Conservation (phyloP, 2,329 filamentous ascomycete genomes). For the Penicillium sp. region DNA sequence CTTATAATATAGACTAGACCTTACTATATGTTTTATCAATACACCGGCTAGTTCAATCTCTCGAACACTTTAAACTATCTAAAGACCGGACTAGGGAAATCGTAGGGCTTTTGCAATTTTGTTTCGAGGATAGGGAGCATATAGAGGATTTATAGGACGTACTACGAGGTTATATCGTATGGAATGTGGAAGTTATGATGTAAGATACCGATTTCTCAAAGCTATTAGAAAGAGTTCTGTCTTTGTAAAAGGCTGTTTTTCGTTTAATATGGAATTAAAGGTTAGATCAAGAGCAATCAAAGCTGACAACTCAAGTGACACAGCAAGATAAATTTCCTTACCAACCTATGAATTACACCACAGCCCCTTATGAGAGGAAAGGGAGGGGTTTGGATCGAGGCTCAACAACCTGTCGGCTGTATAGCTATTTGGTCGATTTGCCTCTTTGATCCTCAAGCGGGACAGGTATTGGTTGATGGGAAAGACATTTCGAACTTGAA, state of each 20-base stretch:
- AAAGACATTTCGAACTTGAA: too few species aligned
- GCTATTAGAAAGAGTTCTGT: slow-evolving; percentile 1
- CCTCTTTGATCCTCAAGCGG: too few species aligned
- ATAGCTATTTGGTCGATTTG: too few species aligned
- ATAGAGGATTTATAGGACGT: neutral
- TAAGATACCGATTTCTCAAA: neutral
- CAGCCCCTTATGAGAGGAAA: too few species aligned
- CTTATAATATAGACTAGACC: neutral
- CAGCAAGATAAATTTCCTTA: too few species aligned
- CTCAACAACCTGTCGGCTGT: too few species aligned
- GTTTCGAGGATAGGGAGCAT: neutral
- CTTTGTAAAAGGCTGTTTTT: neutral
- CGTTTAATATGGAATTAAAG: too few species aligned
- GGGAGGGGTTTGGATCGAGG: too few species aligned
- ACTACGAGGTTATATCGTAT: neutral
- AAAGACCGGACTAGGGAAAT: neutral
- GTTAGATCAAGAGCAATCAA: too few species aligned
- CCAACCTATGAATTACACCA: too few species aligned
- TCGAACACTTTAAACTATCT: neutral
- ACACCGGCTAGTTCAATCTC: neutral
- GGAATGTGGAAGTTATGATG: neutral
- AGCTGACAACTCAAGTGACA: too few species aligned
- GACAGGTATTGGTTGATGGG: too few species aligned
- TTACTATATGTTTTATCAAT: slow-evolving; percentile 1
- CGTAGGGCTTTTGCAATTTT: neutral